Base-by-base conservation (phyloP, 2,329 filamentous ascomycete species). In the Fusarium chaquense region DNA sequence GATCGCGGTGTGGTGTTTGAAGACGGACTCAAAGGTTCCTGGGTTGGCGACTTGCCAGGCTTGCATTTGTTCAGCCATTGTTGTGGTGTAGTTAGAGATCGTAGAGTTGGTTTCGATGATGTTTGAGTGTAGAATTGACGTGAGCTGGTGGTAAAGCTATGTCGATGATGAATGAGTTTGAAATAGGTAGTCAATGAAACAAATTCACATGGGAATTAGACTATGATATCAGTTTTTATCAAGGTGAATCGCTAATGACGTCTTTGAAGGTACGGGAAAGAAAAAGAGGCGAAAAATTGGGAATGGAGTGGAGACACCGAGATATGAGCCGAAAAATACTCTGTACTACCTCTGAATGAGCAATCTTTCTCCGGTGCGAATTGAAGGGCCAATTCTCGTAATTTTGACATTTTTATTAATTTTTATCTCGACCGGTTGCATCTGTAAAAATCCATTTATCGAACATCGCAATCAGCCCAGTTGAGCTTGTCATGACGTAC, bases 31-130 rank as follows among this genome's bases (percentile, higher is more conserved):
- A 20, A 79, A 30, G 15, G 62, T 38, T 24, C 78, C 78, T 2
- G 76, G 76, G 2, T 55, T 49, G 36, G 70, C 51, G 33, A 64
- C 58, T 41, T 74, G 75, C 77, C 77, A 79, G 0, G 76, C 76
- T 49, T 62, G 67, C 76, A 79, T 79, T 43, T 55, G 52, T 33
- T 61, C 55, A 18, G 53, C 50, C 57, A 69, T 69, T 45, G 6
- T 20, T 20, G 20, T 20, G 20, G 20, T 45, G 26, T 28, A 28
- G 28, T 10, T 28, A 3, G 28, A 28, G 26, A 26, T 26, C 6
- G 26, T 26, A 9, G 26, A 26, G 30, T 40, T 40, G 22, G 20
- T 11, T 49, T 7, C 13, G 11, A 22, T 33, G 16, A 18, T 33
- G 5, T 18, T 18, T 16, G 8, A 18, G 10, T 26, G 41, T 43